Evolutionary conservation across 768 basidiomycete species (phyloP), one percentile per base, ranked within the genome.

Genomic region (Cubamyces lactineus): DNA sequence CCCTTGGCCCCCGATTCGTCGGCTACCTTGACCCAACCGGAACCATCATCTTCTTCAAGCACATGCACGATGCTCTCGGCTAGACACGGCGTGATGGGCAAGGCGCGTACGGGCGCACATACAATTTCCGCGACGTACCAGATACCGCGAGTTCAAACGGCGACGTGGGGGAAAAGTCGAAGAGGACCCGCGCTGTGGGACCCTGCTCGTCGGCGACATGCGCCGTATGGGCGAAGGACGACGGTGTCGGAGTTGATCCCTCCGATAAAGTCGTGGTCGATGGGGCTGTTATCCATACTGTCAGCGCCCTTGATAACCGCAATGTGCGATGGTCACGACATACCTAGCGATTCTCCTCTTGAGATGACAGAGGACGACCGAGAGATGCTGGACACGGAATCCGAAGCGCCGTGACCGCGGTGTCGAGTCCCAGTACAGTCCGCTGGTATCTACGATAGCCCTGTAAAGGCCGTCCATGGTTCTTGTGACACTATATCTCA

Each of bases 1-100:
- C 92, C 92, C 66, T 83, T 82, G 57, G 80, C 79, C 61, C 86
- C 84, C n/a, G 73, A 72, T 41, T 74, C 69, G 68, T 89, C 82
- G 23, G 75, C 72, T 9, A 93, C 89, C 71, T 94, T 94, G 12
- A 89, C 83, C 92, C 92, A 94, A 2, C 92, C 92, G 16, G 90
- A 91, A 12, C 91, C 91, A 67, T 93, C 92, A 62, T 94, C 91
- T 62, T 86, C 83, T 70, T 94, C 92, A 19, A 91, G 70, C 41
- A 95, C 79, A 59, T 80, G 79, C 16, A 96, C 87, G 4, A 70
- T 72, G 41, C 76, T 72, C 26, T 88, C 91, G 76, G 90, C 91
- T 88, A 71, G 66, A 28, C 39, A 45, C 3, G n/a, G 50, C 43
- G 45, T 28, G 41, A 30, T 55, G 39, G 59, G 23, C 21, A 45